These are phyloP conservation scores for Yarrowia sp. DNA, from an alignment of 805 yeast genomes.

Conservation along the genomic window DNA sequence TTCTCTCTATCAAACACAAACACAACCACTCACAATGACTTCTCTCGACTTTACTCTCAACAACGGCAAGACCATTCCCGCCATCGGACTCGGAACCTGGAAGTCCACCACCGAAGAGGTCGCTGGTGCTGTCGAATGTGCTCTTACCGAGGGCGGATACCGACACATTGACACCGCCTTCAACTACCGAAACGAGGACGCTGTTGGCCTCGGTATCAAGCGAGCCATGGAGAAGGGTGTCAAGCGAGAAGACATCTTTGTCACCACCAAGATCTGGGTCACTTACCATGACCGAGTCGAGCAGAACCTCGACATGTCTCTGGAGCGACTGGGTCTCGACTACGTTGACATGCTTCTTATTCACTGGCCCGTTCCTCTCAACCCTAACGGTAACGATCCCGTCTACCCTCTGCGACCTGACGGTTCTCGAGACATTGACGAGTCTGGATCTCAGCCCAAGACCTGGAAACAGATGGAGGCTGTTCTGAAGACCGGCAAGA, in stretches of 20 bases:
- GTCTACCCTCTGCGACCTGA: slow-evolving; percentile 43
- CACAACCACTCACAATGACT: slow-evolving; percentile 1
- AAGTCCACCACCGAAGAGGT: slow-evolving; percentile 50
- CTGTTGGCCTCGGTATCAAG: slow-evolving; percentile 58
- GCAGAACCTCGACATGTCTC: slow-evolving; percentile 51
- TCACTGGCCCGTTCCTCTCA: slow-evolving; percentile 60
- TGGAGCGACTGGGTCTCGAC: slow-evolving; percentile 52
- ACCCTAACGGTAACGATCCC: slow-evolving; percentile 28
- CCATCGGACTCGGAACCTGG: slow-evolving; percentile 69
- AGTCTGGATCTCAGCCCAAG: slow-evolving; percentile 42
- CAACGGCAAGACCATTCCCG: slow-evolving; percentile 63
- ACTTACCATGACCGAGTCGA: slow-evolving; percentile 42
- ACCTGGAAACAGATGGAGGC: slow-evolving; percentile 67
- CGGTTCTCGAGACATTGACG: slow-evolving; percentile 42
- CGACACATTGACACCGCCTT: slow-evolving; percentile 76
- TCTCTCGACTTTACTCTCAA: slow-evolving; percentile 44
- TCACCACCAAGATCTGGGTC: slow-evolving; percentile 65
- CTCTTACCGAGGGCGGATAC: slow-evolving; percentile 58
- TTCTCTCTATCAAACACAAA: not conserved
- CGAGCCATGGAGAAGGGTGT: slow-evolving; percentile 44
- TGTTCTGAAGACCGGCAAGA: slow-evolving; percentile 45
- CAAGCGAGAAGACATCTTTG: slow-evolving; percentile 53
- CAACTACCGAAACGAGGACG: slow-evolving; percentile 64
- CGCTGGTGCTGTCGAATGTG: slow-evolving; percentile 46
- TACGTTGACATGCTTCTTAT: slow-evolving; percentile 65